Percentiles rank a stretch among this genome's conserved stretches.
Evolutionary conservation across 208 protist genomes (phyloP).

Genomic region (Trypanosoma caninum): DNA sequence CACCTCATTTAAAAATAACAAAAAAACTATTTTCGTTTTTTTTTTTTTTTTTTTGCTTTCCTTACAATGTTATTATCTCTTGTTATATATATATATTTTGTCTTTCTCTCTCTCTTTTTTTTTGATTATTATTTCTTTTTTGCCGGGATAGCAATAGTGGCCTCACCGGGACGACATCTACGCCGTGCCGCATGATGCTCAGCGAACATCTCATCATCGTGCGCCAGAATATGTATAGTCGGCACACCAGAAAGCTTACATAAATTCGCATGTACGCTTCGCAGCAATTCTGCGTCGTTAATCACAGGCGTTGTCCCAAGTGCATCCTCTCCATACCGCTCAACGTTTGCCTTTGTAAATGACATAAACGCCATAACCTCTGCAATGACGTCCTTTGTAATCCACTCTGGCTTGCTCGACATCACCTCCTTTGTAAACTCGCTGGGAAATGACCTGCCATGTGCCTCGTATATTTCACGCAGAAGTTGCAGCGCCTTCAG

Average conservation of each 20-base stretch:
- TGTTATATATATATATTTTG: neutral
- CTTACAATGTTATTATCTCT: too few relatives aligned
- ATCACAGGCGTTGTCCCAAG: conserved; percentile 59
- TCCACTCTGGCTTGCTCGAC: conserved; percentile 41
- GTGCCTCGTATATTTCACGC: conserved; percentile 46
- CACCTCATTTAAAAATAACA: too few relatives aligned
- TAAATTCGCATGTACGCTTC: conserved; percentile 44
- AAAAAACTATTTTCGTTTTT: neutral
- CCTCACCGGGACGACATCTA: conserved; percentile 76
- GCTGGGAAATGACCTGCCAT: conserved; percentile 51
- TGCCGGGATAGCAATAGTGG: conserved; percentile 52
- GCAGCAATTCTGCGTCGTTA: conserved; percentile 63
- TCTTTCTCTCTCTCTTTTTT: neutral
- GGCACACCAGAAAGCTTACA: conserved; percentile 63
- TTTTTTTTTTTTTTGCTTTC: neutral
- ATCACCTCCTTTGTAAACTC: conserved; percentile 74
- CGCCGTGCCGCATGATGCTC: conserved; percentile 66
- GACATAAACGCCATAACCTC: conserved; percentile 90
- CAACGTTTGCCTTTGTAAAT: conserved; percentile 73
- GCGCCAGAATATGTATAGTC: conserved; percentile 39
- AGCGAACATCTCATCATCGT: conserved; percentile 50
- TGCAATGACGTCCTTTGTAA: conserved; percentile 74
- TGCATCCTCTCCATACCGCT: conserved; percentile 78
- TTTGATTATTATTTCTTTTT: conserved; percentile 17
- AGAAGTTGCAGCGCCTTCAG: conserved; percentile 67